A percentile compares a stretch with the other conserved stretches of the same genome.
These are phyloP conservation scores for Knufia petricola DNA, from an alignment of 2,329 filamentous ascomycete genomes.

Conservation along the genomic window DNA sequence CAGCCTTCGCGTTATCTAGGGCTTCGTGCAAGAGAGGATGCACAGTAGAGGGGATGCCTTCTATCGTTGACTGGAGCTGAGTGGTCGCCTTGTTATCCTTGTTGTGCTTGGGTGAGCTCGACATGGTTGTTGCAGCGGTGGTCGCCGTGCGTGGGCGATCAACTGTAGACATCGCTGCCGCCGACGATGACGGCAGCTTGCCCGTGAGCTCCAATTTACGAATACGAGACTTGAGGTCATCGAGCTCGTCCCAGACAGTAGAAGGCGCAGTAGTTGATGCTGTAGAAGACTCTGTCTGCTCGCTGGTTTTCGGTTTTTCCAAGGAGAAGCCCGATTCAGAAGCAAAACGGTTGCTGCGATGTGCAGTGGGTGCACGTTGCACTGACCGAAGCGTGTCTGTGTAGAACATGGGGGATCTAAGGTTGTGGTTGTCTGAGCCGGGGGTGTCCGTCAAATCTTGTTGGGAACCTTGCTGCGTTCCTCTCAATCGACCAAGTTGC, in stretches of 20 bases:
- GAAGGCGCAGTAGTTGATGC: conserved; percentile 80
- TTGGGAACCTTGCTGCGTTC: not conserved
- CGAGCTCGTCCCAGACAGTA: conserved; percentile 94
- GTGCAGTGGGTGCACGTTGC: conserved; percentile 9
- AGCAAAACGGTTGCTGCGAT: conserved; percentile 24
- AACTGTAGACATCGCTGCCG: conserved; percentile 66
- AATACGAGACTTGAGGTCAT: conserved; percentile 89
- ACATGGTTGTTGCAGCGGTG: conserved; percentile 82
- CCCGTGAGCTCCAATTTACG: conserved; percentile 81
- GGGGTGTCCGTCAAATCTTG: not conserved
- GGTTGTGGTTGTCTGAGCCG: not conserved
- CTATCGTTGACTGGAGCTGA: conserved; percentile 37
- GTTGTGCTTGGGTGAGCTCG: conserved; percentile 72
- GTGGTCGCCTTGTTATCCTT: conserved; percentile 37
- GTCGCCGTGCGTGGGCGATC: conserved; percentile 85
- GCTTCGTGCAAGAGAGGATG: conserved; percentile 76
- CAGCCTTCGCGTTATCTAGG: conserved; percentile 63
- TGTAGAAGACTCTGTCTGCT: conserved; percentile 56
- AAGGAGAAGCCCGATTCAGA: conserved; percentile 25
- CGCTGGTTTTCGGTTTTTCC: conserved; percentile 29
- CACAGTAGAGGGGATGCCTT: conserved; percentile 35
- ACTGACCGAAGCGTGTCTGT: conserved; percentile 14
- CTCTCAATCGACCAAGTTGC: not conserved
- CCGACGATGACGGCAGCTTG: conserved; percentile 73
- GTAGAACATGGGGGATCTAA: conserved; percentile 15